Conservation (phyloP, 345 rosid species). For the Syzygium aqueum region DNA sequence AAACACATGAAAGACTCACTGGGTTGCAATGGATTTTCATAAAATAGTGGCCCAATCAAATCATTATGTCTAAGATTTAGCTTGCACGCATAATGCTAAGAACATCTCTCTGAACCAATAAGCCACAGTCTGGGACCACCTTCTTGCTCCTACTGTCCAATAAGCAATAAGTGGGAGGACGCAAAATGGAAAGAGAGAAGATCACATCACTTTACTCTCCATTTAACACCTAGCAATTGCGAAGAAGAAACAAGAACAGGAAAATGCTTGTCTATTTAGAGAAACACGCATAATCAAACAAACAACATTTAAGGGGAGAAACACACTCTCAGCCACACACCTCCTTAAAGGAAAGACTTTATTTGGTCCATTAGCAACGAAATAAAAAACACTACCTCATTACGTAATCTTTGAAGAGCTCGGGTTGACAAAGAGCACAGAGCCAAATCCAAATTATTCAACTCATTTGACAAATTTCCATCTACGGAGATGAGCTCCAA, state of each 20-base stretch:
- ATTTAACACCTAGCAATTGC: background rate
- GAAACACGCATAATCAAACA: background rate
- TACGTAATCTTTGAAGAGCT: slow-evolving; percentile 75
- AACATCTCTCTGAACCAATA: background rate
- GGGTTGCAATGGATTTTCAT: background rate
- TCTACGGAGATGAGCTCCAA: slow-evolving; percentile 92
- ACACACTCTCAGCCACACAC: background rate
- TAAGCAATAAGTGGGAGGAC: background rate
- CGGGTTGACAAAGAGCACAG: slow-evolving; percentile 78
- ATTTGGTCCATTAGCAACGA: background rate
- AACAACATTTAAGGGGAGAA: background rate
- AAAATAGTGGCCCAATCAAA: background rate
- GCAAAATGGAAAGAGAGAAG: background rate
- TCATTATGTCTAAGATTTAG: background rate
- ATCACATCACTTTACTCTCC: background rate
- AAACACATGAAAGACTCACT: background rate
- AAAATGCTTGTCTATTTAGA: background rate
- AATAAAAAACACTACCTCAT: slow-evolving; percentile 41
- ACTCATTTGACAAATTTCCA: slow-evolving; percentile 56
- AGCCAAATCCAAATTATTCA: slow-evolving; percentile 38
- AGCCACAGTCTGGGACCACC: background rate
- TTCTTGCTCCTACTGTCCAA: background rate
- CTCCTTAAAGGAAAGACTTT: background rate
- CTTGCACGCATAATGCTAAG: background rate
- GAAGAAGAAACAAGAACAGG: background rate